These are phyloP conservation scores for Alternaria angustiovoidea DNA, from an alignment of 2,329 filamentous ascomycete genomes.

Conservation along the genomic window DNA sequence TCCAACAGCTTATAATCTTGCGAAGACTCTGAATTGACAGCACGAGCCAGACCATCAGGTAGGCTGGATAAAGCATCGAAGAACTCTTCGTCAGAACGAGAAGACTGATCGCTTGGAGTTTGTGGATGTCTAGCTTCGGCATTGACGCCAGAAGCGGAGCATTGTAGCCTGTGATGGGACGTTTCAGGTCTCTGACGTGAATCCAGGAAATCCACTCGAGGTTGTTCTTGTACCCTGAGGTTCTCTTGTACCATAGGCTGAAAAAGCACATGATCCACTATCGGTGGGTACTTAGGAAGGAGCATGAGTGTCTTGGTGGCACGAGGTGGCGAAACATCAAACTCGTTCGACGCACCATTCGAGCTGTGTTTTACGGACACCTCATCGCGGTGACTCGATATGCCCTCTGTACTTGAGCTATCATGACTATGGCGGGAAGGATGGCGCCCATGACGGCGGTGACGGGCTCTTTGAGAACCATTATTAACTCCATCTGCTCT, in stretches of 20 bases:
- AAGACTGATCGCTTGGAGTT: neutral
- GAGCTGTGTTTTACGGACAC: neutral
- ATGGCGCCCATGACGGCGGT: neutral
- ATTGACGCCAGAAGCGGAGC: neutral
- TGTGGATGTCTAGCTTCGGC: neutral
- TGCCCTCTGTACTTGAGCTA: neutral
- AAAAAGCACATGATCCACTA: neutral
- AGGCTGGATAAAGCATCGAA: too few relatives aligned
- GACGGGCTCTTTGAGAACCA: neutral
- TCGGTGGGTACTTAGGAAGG: neutral
- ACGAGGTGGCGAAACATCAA: neutral
- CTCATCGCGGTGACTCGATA: neutral
- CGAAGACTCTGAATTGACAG: neutral
- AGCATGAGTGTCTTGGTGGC: neutral
- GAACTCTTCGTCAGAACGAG: neutral
- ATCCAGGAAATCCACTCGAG: too few relatives aligned
- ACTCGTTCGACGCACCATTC: neutral
- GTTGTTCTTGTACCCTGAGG: neutral
- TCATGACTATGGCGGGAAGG: neutral
- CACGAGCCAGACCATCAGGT: neutral
- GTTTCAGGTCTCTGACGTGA: neutral
- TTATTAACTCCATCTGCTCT: neutral
- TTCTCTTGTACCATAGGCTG: neutral
- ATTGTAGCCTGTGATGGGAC: neutral
- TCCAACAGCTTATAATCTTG: too few relatives aligned